phyloP scores from a whole-genome alignment of 108 stramenopile species.

The Nitzschia inconspicua region DNA sequence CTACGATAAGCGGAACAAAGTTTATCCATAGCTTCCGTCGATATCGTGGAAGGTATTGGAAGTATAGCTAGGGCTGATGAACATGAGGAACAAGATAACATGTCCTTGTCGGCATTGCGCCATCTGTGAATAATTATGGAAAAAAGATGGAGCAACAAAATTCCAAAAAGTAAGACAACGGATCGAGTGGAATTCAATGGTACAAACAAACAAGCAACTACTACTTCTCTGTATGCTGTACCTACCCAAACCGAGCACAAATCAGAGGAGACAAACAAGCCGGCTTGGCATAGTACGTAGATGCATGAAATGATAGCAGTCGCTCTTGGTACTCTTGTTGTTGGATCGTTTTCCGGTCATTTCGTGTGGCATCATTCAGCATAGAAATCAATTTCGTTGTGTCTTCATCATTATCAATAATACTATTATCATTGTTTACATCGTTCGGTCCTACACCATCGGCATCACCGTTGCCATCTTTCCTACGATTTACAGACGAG shows the following conservation, averaged over 20 bases:
- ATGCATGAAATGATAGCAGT: slow-evolving; percentile 38
- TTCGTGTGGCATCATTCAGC: not conserved
- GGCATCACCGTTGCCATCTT: not conserved
- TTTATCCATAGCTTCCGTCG: slow-evolving; percentile 14
- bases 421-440: not conserved
- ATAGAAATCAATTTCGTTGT: not conserved
- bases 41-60: slow-evolving; percentile 31
- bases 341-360: not conserved
- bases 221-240: slow-evolving; percentile 8
- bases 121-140: slow-evolving; percentile 33
- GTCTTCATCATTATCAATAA: slow-evolving; percentile 1
- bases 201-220: not conserved
- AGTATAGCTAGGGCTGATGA: slow-evolving; percentile 39
- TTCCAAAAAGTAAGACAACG: not conserved
- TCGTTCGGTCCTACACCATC: not conserved
- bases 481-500: not conserved
- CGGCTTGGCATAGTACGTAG: slow-evolving; percentile 66
- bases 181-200: not conserved
- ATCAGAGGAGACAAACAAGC: slow-evolving; percentile 52
- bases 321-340: slow-evolving; percentile 33
- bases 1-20: slow-evolving; percentile 21
- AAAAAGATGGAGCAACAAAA: not conserved
- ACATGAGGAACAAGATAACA: slow-evolving; percentile 49
- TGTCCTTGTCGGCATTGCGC: slow-evolving; percentile 50
- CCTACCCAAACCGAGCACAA: slow-evolving; percentile 71